A percentile compares a stretch with the other conserved stretches of the same genome.
phyloP scores from a whole-genome alignment of 192 early-diverging fungal genomes.

The Allomyces macrogynus region DNA sequence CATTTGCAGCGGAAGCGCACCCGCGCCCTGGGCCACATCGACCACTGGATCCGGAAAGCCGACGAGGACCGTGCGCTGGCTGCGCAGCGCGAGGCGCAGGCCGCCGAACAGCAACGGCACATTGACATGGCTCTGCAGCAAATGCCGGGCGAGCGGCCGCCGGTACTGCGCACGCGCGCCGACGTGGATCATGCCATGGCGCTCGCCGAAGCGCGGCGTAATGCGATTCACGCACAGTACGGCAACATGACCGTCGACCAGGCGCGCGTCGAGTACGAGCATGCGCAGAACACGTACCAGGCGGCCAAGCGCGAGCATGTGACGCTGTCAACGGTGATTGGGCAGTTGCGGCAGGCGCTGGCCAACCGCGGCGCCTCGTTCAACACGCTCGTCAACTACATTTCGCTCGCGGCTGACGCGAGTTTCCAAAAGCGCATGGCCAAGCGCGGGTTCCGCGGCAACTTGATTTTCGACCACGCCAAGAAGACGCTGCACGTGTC shows the following conservation, averaged over 20 bases:
- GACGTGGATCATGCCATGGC: no score
- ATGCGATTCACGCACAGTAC: neutral
- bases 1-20: no score
- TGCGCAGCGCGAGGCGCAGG: neutral
- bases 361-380: conserved; percentile 36
- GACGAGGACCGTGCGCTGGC: neutral
- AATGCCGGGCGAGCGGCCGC: neutral
- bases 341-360: conserved; percentile 28
- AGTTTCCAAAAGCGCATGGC: conserved; percentile 56
- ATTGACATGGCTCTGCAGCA: neutral
- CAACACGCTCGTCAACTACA: conserved; percentile 47
- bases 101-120: neutral
- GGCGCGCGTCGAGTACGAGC: neutral
- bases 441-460: conserved; percentile 65
- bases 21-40: neutral
- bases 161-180: neutral
- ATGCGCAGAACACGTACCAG: neutral
- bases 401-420: conserved; percentile 47
- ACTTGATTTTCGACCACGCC: conserved; percentile 53
- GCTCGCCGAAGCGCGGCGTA: neutral
- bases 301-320: conserved; percentile 9
- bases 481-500: conserved; percentile 35
- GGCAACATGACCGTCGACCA: neutral
- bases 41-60: neutral
- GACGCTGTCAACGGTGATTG: conserved; percentile 2